A percentile compares a stretch with the other conserved stretches of the same genome.
Evolutionary conservation across 2,329 filamentous ascomycete species (phyloP).

Genomic region (Coniella vitis): DNA sequence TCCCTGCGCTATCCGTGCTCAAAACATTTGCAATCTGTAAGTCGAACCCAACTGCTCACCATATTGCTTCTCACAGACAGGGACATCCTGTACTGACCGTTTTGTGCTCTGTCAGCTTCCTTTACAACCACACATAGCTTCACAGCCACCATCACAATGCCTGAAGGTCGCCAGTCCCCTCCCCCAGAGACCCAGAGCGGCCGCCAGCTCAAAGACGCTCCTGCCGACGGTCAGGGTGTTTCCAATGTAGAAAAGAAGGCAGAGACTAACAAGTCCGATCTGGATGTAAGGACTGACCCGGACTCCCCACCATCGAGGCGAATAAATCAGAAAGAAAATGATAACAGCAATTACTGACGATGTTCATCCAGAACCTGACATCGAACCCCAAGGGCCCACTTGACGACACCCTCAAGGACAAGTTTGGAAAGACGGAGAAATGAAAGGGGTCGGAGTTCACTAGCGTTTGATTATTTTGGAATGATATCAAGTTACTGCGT

Average conservation of each 20-base stretch:
- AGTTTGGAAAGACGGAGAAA: conserved; percentile 46
- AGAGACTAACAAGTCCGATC: conserved; percentile 42
- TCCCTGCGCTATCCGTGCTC: no score
- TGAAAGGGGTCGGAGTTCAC: no score
- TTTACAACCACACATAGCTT: neutral
- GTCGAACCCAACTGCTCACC: neutral
- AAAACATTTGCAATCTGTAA: neutral
- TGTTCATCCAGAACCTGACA: conserved; percentile 35
- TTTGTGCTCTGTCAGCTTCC: neutral
- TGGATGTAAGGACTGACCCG: conserved; percentile 37
- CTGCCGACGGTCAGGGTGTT: conserved; percentile 51
- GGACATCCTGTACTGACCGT: no score
- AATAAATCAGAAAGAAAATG: no score
- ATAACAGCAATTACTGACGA: neutral
- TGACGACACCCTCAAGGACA: conserved; percentile 53
- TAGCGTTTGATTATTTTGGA: no score
- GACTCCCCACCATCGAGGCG: no score
- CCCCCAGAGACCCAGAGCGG: conserved; percentile 61
- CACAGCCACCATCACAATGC: conserved; percentile 7
- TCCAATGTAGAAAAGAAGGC: conserved; percentile 49
- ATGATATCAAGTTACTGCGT: no score
- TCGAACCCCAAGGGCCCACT: conserved; percentile 62
- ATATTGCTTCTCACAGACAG: no score
- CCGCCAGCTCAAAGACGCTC: conserved; percentile 49
- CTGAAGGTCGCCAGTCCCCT: conserved; percentile 69